phyloP scores from a whole-genome alignment of 345 rosid genomes.

The Mallotus nudiflorus region DNA sequence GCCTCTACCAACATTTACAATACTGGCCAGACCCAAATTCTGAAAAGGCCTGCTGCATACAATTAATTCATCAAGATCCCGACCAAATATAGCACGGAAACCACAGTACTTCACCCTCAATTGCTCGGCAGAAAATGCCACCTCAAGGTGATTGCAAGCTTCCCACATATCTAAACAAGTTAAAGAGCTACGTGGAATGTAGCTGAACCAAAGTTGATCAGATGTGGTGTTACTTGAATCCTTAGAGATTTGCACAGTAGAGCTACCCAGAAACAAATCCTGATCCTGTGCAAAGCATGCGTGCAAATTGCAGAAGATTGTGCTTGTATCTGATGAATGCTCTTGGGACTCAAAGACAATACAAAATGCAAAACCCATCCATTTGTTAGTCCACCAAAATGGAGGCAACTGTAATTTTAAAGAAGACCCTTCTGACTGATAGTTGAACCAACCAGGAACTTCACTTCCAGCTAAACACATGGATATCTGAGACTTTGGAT shows the following conservation, averaged over 20 bases:
- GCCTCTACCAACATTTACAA: background rate
- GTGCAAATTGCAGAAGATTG: constrained; percentile 2
- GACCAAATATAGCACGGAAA: background rate
- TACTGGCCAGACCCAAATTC: background rate
- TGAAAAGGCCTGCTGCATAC: background rate
- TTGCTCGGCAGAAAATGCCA: background rate
- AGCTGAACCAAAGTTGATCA: background rate
- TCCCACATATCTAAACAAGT: background rate
- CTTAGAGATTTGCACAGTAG: background rate
- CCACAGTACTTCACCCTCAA: constrained; percentile 10
- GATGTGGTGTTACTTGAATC: background rate
- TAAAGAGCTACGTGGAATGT: constrained; percentile 3
- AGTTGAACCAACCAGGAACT: constrained; percentile 13
- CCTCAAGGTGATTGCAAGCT: background rate
- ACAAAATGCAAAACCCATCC: constrained; percentile 17
- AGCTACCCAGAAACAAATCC: background rate
- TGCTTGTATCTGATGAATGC: background rate
- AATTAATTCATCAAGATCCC: constrained; percentile 2
- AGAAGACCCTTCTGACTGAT: background rate
- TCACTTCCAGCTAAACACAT: constrained; percentile 10
- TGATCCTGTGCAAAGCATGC: background rate
- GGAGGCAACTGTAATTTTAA: constrained; percentile 8
- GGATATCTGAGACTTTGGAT: constrained; percentile 7
- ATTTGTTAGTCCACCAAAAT: background rate
- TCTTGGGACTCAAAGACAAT: background rate